phyloP scores from a whole-genome alignment of 2,329 filamentous ascomycete species.

The Fusarium torulosum region DNA sequence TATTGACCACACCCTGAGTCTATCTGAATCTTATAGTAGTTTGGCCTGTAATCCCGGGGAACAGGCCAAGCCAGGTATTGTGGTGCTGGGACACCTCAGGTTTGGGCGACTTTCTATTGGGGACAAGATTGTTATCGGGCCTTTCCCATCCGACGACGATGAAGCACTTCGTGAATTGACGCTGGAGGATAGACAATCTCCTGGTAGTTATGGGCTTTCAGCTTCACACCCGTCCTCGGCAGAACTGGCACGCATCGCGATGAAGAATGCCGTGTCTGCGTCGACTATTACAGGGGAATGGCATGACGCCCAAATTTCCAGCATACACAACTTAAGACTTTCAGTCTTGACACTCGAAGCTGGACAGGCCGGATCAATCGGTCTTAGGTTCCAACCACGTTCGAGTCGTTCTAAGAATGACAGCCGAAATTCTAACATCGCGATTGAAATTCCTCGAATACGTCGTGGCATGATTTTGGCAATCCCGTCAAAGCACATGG shows the following conservation, averaged over 20 bases:
- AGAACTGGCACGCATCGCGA: slow-evolving; percentile 65
- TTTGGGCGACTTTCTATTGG: slow-evolving; percentile 83
- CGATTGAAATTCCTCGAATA: slow-evolving; percentile 57
- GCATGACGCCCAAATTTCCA: slow-evolving; percentile 84
- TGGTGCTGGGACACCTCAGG: slow-evolving; percentile 87
- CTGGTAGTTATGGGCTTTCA: slow-evolving; percentile 63
- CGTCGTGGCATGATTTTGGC: slow-evolving; percentile 88
- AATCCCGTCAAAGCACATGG: slow-evolving; percentile 70
- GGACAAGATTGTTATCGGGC: slow-evolving; percentile 82
- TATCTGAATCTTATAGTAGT: slow-evolving; percentile 69
- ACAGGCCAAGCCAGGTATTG: slow-evolving; percentile 67
- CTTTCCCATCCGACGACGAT: slow-evolving; percentile 73
- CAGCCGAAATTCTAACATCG: slow-evolving; percentile 1
- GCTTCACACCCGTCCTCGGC: slow-evolving; percentile 66
- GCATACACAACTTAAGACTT: slow-evolving; percentile 87
- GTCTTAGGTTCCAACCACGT: slow-evolving; percentile 71
- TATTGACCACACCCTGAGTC: slow-evolving; percentile 88
- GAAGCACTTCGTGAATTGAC: slow-evolving; percentile 56
- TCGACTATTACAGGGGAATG: slow-evolving; percentile 74
- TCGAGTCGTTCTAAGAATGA: slow-evolving; percentile 17
- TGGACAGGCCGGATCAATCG: slow-evolving; percentile 91
- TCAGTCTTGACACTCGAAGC: slow-evolving; percentile 81
- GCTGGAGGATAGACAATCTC: slow-evolving; percentile 62
- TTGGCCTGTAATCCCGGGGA: slow-evolving; percentile 33
- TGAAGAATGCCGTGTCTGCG: slow-evolving; percentile 65